Evolutionary conservation across 1,284 basidiomycete genomes (phyloP), one percentile per base, ranked within the genome.

Genomic region (Puccinia triticina): DNA sequence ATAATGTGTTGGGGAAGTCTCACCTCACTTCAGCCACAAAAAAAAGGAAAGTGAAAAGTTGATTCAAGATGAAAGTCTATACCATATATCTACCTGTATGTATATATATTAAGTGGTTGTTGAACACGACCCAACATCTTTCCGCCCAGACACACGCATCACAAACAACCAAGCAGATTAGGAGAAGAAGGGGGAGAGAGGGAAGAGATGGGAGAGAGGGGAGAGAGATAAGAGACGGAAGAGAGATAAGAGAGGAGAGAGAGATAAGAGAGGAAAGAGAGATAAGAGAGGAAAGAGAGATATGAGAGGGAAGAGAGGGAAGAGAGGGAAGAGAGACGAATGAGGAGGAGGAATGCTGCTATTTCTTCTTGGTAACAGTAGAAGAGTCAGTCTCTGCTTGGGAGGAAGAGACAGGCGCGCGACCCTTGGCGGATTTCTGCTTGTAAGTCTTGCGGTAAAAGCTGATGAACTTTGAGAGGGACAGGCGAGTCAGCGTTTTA

Each of bases 371-470:
- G 12, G 40, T 12, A 4, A 12, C 4, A 12, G 4, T 43, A 12
- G 40, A 43, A 43, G 40, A 43, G 40, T 43, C 40, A 67, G 8
- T 59, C 5, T 59, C 29, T 59, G 55, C 55, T 7, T 59, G 29
- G 21, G 59, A 32, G 21, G 43, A 8, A 23, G 66, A 29, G 23
- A 48, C 21, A 34, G 43, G n/a, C 0, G 46, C 32, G 1, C 11
- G 5, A 53, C 82, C 81, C 18, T 69, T 84, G 64, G 83, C 83
- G 1, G 83, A 77, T 21, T 85, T 80, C 50, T 85, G 83, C 77
- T 85, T 86, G 84, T 88, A 88, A 1, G 88, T 88, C 83, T 85
- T 85, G 53, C 84, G 77, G 85, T 88, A 88, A 84, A 88, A 87
- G 21, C 82, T 84, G 69, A 88, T 85, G 77, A 88, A 88, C 34